Evolutionary conservation across 768 basidiomycete species (phyloP).

Genomic region (Sarcomyxa edulis): DNA sequence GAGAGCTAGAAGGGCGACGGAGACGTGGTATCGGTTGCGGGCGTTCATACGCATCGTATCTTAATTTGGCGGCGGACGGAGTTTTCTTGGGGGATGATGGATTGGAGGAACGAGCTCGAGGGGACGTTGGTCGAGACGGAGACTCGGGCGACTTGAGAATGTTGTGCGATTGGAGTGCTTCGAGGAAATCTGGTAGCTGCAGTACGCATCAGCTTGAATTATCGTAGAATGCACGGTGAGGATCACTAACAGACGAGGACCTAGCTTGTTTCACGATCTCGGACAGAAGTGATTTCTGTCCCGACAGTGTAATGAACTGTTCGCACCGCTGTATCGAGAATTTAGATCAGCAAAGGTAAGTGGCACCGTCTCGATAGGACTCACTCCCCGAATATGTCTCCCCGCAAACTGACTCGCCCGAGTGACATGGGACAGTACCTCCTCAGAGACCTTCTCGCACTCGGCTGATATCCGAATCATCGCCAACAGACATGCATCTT

Average conservation of each 20-base stretch:
- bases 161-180: constrained; percentile 39
- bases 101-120: constrained; percentile 8
- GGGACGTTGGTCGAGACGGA: constrained; percentile 7
- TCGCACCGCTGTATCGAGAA: constrained; percentile 52
- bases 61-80: constrained; percentile 42
- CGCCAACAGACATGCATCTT: constrained; percentile 66
- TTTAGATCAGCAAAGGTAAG: constrained; percentile 7
- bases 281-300: constrained; percentile 38
- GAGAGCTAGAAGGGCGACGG: constrained; percentile 25
- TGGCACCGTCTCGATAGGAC: constrained; percentile 8
- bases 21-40: constrained; percentile 49
- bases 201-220: constrained; percentile 5
- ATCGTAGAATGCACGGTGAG: background rate
- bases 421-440: constrained; percentile 36
- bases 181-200: constrained; percentile 71
- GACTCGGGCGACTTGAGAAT: too few relatives aligned
- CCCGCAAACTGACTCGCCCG: constrained; percentile 38
- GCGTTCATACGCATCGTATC: constrained; percentile 67
- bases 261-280: constrained; percentile 41
- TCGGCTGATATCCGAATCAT: constrained; percentile 65
- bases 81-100: constrained; percentile 16
- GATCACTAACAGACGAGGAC: constrained; percentile 49
- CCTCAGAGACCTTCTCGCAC: constrained; percentile 47
- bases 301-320: constrained; percentile 52
- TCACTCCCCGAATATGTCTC: constrained; percentile 55